Conservation (phyloP, 768 basidiomycete species). For the Podaxis sp. region DNA sequence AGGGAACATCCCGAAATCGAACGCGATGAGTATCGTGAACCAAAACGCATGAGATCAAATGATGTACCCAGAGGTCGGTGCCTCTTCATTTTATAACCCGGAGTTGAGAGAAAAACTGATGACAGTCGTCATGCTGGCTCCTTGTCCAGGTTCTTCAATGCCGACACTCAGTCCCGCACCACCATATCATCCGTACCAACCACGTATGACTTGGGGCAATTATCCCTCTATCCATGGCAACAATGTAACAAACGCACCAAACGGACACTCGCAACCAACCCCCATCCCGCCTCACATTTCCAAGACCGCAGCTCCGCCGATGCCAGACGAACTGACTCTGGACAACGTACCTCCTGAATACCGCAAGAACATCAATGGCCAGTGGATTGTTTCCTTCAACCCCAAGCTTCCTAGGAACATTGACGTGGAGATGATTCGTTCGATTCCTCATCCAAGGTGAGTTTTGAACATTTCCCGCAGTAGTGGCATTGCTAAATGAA, state of each 20-base stretch:
- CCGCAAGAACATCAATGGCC: conserved; percentile 64
- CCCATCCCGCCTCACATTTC: background rate
- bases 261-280: background rate
- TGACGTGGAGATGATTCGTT: conserved; percentile 75
- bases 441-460: conserved; percentile 79
- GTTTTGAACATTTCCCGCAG: conserved; percentile 8
- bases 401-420: conserved; percentile 65
- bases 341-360: conserved; percentile 44
- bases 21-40: conserved; percentile 51
- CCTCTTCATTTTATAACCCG: background rate
- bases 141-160: background rate
- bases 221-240: background rate
- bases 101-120: background rate
- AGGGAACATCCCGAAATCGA: conserved; percentile 38
- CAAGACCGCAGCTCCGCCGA: conserved; percentile 2
- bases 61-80: background rate
- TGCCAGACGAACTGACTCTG: conserved; percentile 37
- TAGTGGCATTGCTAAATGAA: background rate
- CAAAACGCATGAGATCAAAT: conserved; percentile 1
- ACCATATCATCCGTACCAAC: background rate
- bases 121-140: background rate
- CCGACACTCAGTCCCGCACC: background rate
- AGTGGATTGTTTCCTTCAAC: conserved; percentile 83
- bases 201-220: background rate
- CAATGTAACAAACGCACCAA: no score